Evolutionary conservation across 73 alveolate species (phyloP).

Genomic region (Stentor coeruleus): DNA sequence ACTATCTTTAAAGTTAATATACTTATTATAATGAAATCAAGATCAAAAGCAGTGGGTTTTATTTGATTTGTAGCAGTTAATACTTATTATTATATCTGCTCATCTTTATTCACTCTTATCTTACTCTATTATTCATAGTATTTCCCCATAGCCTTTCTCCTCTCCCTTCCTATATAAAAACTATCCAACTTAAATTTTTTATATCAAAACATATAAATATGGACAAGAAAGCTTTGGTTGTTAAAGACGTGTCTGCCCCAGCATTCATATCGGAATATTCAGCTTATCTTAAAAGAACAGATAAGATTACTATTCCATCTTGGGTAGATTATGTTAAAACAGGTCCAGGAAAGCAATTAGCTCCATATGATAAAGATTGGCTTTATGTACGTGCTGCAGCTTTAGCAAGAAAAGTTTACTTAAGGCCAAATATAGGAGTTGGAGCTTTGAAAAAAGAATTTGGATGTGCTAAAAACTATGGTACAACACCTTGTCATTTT

Average conservation of each 20-base stretch:
- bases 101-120: background rate
- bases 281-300: conserved; percentile 83
- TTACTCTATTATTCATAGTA: too few species aligned
- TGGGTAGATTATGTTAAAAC: conserved; percentile 89
- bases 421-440: conserved; percentile 51
- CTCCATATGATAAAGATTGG: conserved; percentile 93
- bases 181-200: background rate
- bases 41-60: background rate
- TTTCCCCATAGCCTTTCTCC: too few species aligned
- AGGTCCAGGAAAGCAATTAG: conserved; percentile 77
- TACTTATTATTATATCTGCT: conserved; percentile 4
- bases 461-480: conserved; percentile 83
- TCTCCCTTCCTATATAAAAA: too few species aligned
- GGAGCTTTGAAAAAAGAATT: conserved; percentile 45
- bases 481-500: conserved; percentile 67
- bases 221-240: conserved; percentile 50
- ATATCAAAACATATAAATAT: background rate
- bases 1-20: background rate
- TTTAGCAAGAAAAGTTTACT: conserved; percentile 84
- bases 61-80: background rate
- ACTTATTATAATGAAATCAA: conserved; percentile 9
- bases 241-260: conserved; percentile 87
- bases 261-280: conserved; percentile 88
- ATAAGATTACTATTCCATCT: conserved; percentile 87
- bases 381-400: conserved; percentile 97